phyloP scores from a whole-genome alignment of 163 green algal species.

The Coccomyxa subellipsoidea region DNA sequence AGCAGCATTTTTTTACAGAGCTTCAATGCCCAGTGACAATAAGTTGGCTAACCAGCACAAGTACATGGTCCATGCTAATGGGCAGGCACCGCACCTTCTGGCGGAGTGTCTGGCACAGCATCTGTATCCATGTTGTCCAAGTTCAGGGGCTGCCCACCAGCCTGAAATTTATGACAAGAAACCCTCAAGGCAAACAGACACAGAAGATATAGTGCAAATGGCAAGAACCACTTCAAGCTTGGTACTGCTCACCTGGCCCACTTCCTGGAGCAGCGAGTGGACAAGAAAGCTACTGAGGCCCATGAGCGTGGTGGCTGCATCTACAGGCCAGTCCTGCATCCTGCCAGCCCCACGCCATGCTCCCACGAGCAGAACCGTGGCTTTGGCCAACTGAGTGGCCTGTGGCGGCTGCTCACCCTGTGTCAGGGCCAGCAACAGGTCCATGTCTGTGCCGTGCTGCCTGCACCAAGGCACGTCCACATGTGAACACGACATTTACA shows the following conservation, averaged over 20 bases:
- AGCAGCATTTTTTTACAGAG: too few species aligned
- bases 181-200: too few species aligned
- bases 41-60: too few species aligned
- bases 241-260: neutral
- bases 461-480: neutral
- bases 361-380: neutral
- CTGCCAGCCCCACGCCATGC: neutral
- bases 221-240: too few species aligned
- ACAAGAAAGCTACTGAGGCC: neutral
- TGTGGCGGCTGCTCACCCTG: neutral
- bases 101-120: neutral
- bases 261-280: neutral
- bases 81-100: too few species aligned
- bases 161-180: too few species aligned
- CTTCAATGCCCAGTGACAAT: too few species aligned
- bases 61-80: too few species aligned
- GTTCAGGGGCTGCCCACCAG: neutral
- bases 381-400: neutral
- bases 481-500: too few species aligned
- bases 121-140: neutral
- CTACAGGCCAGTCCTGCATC: neutral
- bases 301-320: neutral
- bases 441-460: neutral
- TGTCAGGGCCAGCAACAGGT: neutral
- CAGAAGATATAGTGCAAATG: too few species aligned